phyloP scores from a whole-genome alignment of 1,284 basidiomycete species.

The Peniophora sp. region DNA sequence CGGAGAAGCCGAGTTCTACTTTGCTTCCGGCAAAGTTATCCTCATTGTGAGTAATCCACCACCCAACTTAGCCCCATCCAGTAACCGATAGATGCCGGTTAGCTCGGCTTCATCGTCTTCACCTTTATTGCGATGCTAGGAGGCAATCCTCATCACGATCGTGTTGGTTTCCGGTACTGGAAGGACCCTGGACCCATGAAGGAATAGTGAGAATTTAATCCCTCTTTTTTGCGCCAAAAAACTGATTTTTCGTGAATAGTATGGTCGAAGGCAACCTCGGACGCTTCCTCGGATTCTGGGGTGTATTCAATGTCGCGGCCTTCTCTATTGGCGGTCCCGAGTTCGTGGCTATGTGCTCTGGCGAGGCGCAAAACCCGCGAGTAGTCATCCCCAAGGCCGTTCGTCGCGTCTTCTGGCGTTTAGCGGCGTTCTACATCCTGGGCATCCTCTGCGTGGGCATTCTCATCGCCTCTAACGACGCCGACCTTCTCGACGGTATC shows the following conservation, averaged over 20 bases:
- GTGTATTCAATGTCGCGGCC: slow-evolving; percentile 50
- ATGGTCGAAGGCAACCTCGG: too few species aligned
- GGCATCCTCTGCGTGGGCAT: slow-evolving; percentile 58
- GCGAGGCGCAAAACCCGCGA: slow-evolving; percentile 58
- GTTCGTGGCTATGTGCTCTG: slow-evolving; percentile 58
- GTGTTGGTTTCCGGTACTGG: slow-evolving; percentile 35
- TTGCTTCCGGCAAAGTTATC: too few species aligned
- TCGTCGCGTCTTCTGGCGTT: slow-evolving; percentile 63
- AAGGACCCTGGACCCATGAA: slow-evolving; percentile 30
- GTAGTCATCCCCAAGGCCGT: slow-evolving; percentile 68
- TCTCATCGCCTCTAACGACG: slow-evolving; percentile 60
- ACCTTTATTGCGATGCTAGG: slow-evolving; percentile 33
- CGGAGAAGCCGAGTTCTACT: too few species aligned
- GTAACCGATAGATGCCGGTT: too few species aligned
- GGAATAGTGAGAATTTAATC: too few species aligned
- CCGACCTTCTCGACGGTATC: slow-evolving; percentile 35
- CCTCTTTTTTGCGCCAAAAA: too few species aligned
- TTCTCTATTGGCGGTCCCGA: slow-evolving; percentile 75
- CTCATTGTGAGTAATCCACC: too few species aligned
- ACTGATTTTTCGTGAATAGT: too few species aligned
- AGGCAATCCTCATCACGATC: slow-evolving; percentile 24
- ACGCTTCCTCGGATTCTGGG: neutral
- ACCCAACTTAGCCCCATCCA: too few species aligned
- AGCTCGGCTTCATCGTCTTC: slow-evolving; percentile 23
- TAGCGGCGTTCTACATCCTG: slow-evolving; percentile 55